Percentiles rank a stretch among this genome's conserved stretches.
Conservation (phyloP, 306 rosid genomes). For the Astragalus membranaceus region DNA sequence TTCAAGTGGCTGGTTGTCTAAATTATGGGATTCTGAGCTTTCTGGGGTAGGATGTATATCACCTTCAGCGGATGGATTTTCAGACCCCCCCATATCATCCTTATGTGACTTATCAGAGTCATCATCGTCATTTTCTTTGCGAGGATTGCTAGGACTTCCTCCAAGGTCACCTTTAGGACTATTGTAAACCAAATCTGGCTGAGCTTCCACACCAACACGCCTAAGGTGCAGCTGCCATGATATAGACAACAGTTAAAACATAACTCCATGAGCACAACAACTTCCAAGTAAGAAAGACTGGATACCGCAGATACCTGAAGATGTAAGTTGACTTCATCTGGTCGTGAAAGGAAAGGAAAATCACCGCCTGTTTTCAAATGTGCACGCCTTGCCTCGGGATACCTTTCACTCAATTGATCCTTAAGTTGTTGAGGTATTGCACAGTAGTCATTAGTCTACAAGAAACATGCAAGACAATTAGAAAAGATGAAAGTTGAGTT, state of each 20-base stretch:
- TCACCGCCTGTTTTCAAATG: constrained; percentile 86
- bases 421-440: constrained; percentile 89
- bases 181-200: constrained; percentile 59
- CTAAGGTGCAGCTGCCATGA: constrained; percentile 69
- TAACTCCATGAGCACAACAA: background rate
- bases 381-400: constrained; percentile 86
- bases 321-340: constrained; percentile 97
- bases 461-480: constrained; percentile 21
- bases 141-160: constrained; percentile 60
- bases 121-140: constrained; percentile 46
- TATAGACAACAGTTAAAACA: constrained; percentile 15
- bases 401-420: constrained; percentile 85
- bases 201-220: constrained; percentile 93
- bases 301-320: constrained; percentile 60
- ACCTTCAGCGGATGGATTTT: constrained; percentile 42
- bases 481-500: constrained; percentile 6
- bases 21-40: constrained; percentile 53
- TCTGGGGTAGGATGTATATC: constrained; percentile 50
- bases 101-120: constrained; percentile 49
- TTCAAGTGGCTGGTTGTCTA: constrained; percentile 42
- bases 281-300: background rate
- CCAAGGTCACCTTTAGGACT: constrained; percentile 57
- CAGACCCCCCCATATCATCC: constrained; percentile 37
- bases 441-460: constrained; percentile 90
- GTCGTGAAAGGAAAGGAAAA: constrained; percentile 97